Evolutionary conservation across 2,329 filamentous ascomycete species (phyloP).

Genomic region (Furcasterigmium sp.): DNA sequence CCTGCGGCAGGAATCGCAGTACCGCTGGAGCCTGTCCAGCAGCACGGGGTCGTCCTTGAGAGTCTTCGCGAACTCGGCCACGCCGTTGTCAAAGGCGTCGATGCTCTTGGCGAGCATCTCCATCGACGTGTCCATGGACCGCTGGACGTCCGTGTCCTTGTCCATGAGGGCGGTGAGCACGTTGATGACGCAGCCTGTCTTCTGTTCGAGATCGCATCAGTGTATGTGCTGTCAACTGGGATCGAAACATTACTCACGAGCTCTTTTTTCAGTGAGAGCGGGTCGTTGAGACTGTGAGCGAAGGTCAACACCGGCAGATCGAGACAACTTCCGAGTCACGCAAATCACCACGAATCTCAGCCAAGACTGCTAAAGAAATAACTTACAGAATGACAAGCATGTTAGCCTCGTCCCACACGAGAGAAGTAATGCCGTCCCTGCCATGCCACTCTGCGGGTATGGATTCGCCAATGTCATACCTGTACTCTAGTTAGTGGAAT

Average conservation of each 20-base stretch:
- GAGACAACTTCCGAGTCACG: no score
- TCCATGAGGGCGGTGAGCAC: constrained; percentile 19
- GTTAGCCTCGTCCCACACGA: constrained; percentile 18
- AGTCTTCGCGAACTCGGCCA: constrained; percentile 1
- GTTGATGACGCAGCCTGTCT: constrained; percentile 20
- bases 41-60: constrained; percentile 9
- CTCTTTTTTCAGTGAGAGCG: constrained; percentile 26
- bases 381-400: constrained; percentile 15
- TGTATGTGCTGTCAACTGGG: not conserved
- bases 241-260: constrained; percentile 11
- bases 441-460: not conserved
- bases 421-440: not conserved
- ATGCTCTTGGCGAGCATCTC: constrained; percentile 11
- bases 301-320: not conserved
- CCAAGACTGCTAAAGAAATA: no score
- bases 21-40: constrained; percentile 11
- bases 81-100: not conserved
- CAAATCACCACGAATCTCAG: no score
- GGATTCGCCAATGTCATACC: not conserved
- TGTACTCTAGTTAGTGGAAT: not conserved
- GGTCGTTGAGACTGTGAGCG: constrained; percentile 18
- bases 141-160: constrained; percentile 10
- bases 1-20: constrained; percentile 22
- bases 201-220: not conserved
- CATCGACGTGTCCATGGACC: constrained; percentile 1